A percentile compares a stretch with the other conserved stretches of the same genome.
phyloP scores from a whole-genome alignment of 306 rosid genomes.

The Morella rubra region DNA sequence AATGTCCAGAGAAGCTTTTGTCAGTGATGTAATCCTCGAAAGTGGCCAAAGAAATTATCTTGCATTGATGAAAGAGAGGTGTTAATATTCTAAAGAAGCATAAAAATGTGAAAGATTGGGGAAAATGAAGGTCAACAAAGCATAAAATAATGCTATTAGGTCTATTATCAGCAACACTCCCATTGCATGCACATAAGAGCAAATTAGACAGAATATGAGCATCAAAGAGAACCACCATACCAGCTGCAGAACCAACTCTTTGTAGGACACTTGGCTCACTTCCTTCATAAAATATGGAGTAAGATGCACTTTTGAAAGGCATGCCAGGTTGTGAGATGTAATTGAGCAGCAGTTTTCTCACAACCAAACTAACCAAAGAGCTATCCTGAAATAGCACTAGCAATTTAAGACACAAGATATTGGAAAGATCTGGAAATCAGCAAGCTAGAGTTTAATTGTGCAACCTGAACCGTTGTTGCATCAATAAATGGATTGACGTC shows the following conservation, averaged over 20 bases:
- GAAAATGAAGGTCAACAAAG: constrained; percentile 14
- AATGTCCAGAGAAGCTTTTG: constrained; percentile 16
- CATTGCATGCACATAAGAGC: background rate
- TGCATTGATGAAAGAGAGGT: constrained; percentile 12
- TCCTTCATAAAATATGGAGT: constrained; percentile 72
- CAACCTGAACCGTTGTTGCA: constrained; percentile 92
- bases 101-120: constrained; percentile 4
- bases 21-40: constrained; percentile 25
- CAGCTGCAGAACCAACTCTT: constrained; percentile 97
- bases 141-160: constrained; percentile 6
- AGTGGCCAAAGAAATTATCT: constrained; percentile 13
- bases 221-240: constrained; percentile 39
- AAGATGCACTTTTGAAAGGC: constrained; percentile 54
- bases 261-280: constrained; percentile 87
- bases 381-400: constrained; percentile 66
- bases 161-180: background rate
- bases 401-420: constrained; percentile 27
- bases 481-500: constrained; percentile 90
- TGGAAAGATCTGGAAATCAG: constrained; percentile 13
- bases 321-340: constrained; percentile 56
- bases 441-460: constrained; percentile 33
- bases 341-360: constrained; percentile 65
- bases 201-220: background rate
- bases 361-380: constrained; percentile 66
- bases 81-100: constrained; percentile 8